A percentile compares a stretch with the other conserved stretches of the same genome.
Conservation (phyloP, 805 yeast species). For the Starmera quercuum region DNA sequence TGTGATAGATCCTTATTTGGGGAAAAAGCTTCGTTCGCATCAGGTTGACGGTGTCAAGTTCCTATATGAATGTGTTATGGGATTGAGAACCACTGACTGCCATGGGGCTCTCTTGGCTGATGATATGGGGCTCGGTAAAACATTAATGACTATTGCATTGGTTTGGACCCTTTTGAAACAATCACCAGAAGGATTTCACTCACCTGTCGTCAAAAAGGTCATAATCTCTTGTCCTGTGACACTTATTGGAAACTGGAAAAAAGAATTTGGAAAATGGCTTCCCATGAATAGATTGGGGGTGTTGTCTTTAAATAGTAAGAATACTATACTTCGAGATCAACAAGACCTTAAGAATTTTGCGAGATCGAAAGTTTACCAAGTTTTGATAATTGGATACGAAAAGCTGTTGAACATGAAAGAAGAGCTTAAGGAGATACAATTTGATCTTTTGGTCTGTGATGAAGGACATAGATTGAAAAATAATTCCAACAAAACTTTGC, state of each 20-base stretch:
- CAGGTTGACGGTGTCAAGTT: constrained; percentile 81
- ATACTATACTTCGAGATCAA: constrained; percentile 36
- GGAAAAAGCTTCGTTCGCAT: constrained; percentile 62
- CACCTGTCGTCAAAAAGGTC: constrained; percentile 43
- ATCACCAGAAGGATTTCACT: constrained; percentile 36
- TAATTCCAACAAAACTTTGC: constrained; percentile 54
- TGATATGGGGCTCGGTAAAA: constrained; percentile 95
- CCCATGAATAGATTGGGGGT: constrained; percentile 48
- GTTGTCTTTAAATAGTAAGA: constrained; percentile 45
- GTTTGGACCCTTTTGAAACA: constrained; percentile 79
- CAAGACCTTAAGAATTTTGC: constrained; percentile 54
- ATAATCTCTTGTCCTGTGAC: constrained; percentile 91
- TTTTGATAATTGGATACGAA: constrained; percentile 84
- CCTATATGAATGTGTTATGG: constrained; percentile 77
- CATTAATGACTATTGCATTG: constrained; percentile 75
- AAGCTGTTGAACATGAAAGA: constrained; percentile 40
- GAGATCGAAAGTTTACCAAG: constrained; percentile 67
- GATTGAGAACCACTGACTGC: constrained; percentile 41
- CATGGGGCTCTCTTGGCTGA: constrained; percentile 86
- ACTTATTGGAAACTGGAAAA: constrained; percentile 77
- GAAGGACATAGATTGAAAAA: constrained; percentile 92
- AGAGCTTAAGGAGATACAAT: constrained; percentile 15
- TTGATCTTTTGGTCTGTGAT: constrained; percentile 81
- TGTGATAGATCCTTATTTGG: constrained; percentile 52
- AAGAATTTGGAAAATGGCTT: constrained; percentile 88